A percentile compares a stretch with the other conserved stretches of the same genome.
phyloP scores from a whole-genome alignment of 2,329 filamentous ascomycete species.

The Epichloe baconii region DNA sequence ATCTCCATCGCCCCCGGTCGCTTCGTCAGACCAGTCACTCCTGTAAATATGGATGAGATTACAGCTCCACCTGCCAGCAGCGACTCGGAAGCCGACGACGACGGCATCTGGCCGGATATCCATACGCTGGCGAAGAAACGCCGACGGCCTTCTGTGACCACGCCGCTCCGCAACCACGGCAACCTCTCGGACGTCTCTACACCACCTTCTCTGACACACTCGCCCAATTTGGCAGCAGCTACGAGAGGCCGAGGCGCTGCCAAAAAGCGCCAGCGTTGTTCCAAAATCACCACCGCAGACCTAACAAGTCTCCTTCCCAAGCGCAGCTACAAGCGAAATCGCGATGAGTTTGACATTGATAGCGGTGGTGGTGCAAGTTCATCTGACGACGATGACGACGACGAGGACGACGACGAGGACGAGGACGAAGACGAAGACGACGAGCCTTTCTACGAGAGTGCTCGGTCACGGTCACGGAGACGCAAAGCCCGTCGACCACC shows the following conservation, averaged over 20 bases:
- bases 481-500: constrained; percentile 20
- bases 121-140: constrained; percentile 35
- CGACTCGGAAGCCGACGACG: constrained; percentile 30
- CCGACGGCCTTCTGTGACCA: constrained; percentile 23
- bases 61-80: constrained; percentile 44
- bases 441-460: constrained; percentile 36
- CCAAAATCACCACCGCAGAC: constrained; percentile 40
- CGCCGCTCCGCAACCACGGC: constrained; percentile 24
- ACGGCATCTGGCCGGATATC: constrained; percentile 38
- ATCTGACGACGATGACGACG: constrained; percentile 28
- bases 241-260: constrained; percentile 18
- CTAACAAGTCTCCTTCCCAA: constrained; percentile 41
- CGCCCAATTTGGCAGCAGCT: constrained; percentile 37
- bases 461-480: constrained; percentile 16
- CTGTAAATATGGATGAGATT: constrained; percentile 33
- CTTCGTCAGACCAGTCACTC: constrained; percentile 25
- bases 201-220: constrained; percentile 53
- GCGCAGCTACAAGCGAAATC: constrained; percentile 29
- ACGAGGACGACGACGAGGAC: constrained; percentile 36
- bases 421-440: constrained; percentile 35
- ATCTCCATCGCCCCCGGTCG: constrained; percentile 21
- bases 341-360: constrained; percentile 26
- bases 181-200: constrained; percentile 44
- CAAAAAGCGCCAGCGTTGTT: constrained; percentile 20
- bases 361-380: constrained; percentile 36